Conservation (phyloP, 2,329 filamentous ascomycete genomes). For the Onygenales sp. region DNA sequence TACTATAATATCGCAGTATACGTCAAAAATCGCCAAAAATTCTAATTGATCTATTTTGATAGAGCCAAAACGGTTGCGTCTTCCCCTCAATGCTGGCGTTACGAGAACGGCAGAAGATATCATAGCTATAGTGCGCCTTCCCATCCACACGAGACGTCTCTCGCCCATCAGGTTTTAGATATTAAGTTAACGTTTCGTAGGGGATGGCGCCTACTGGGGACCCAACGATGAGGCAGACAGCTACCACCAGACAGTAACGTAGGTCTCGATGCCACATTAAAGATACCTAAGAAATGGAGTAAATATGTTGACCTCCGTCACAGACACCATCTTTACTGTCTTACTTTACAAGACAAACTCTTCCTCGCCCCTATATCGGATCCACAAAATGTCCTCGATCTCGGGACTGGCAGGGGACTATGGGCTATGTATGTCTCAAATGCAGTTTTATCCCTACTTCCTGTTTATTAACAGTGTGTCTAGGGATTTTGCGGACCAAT, state of each 20-base stretch:
- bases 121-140: conserved; percentile 15
- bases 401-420: conserved; percentile 34
- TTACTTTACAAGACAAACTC: conserved; percentile 17
- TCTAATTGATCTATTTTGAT: not conserved
- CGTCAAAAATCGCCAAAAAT: not conserved
- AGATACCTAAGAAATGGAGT: not conserved
- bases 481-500: conserved; percentile 30
- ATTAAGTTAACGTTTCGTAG: conserved; percentile 10
- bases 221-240: conserved; percentile 18
- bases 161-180: conserved; percentile 22
- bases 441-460: not conserved
- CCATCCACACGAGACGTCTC: conserved; percentile 15
- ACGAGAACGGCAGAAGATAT: conserved; percentile 26
- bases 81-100: conserved; percentile 24
- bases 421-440: conserved; percentile 24
- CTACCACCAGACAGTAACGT: conserved; percentile 14
- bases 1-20: not conserved
- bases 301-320: not conserved
- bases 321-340: conserved; percentile 16
- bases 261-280: not conserved
- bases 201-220: conserved; percentile 19
- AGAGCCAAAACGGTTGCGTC: conserved; percentile 11
- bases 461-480: not conserved
- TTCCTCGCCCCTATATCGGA: conserved; percentile 14
- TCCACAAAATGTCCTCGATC: conserved; percentile 26